Evolutionary conservation across 169 alveolate species (phyloP), one percentile per base, ranked within the genome.

Genomic region (Perkinsus olseni): DNA sequence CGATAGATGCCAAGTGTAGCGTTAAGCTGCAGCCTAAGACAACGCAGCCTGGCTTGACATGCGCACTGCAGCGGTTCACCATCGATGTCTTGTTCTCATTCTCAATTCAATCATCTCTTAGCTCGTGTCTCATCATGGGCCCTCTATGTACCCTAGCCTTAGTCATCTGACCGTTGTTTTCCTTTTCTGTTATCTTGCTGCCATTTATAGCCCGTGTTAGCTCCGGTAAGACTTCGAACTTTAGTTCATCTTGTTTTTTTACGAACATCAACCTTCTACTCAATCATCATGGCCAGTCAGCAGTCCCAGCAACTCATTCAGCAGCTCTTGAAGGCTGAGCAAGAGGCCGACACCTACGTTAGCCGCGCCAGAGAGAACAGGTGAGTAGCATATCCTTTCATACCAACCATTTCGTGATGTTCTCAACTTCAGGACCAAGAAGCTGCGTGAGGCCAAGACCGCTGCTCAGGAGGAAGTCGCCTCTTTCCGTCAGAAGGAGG

Each of bases 11-110:
- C 82, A 62, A 62, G 82, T 62, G 82, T 62, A 62, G 82, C 82
- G 82, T 62, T 62, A 62, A 62, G 82, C 82, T 62, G 82, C 82
- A 62, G 82, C 82, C 82, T 62, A 62, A 62, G 82, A 62, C 82
- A 62, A 62, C 82, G 82, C 82, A 62, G 82, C 82, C 82, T 62
- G 82, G 31, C 13, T 28, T 1, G 31, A 62, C 28, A 62, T 13
- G 8, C 31, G 17, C 82, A 62, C 82, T 62, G 82, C 34, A 62
- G 82, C 82, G 82, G 36, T 24, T 8, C 36, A 62, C 17, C 50
- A 11, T 40, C n/a, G n/a, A n/a, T n/a, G n/a, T n/a, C n/a, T n/a
- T n/a, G n/a, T n/a, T n/a, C n/a, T n/a, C n/a, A n/a, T n/a, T n/a
- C n/a, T n/a, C n/a, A n/a, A n/a, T n/a, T n/a, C n/a, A n/a, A n/a